Evolutionary conservation across 768 basidiomycete species (phyloP), one percentile per base, ranked within the genome.

Genomic region (Amanita subjunquillea): DNA sequence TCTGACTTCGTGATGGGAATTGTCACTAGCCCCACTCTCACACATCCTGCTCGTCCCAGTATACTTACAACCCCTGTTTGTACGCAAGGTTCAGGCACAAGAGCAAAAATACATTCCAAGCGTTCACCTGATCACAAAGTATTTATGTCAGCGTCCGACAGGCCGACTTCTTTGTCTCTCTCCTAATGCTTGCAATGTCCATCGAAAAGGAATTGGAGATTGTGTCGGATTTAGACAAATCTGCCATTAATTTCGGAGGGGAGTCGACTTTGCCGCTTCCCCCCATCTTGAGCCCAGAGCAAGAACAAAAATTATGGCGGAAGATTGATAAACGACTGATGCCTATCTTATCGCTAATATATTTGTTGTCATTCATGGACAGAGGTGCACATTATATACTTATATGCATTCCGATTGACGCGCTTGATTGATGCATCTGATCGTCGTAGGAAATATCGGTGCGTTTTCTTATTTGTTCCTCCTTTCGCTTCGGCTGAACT

Each of bases 311-410:
- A 44, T 63, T 85, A 48, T 80, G 80, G 69, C 63, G 75, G 51
- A 84, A 81, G 65, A 69, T 84, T 22, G 83, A 85, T 55, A 34
- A 72, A 5, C 67, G 78, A 47, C 65, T 83, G 39, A 74, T 82
- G 72, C 79, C 80, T 0, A 80, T 81, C 20, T 63, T 85, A 22
- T 66, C 74, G 2, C 54, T 81, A 42, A 77, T 85, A 71, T 84
- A 83, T 59, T 65, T 86, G 41, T 61, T 83, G 27, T 78, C 78
- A 3, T 84, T 83, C 63, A 66, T 84, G 62, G 84, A 86, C 60
- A 67, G 83, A 71, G 79, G 80, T 74, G 46, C 59, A 32, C 5
- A 23, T 45, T 3, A 4, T 2, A 7, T 44, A 20, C 0, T 45
- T 3, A 4, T 2, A 7, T 44, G 22, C 0, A 5, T 27, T 44